Evolutionary conservation across 2,329 filamentous ascomycete species (phyloP).

Genomic region (Pseudocercospora ulei): DNA sequence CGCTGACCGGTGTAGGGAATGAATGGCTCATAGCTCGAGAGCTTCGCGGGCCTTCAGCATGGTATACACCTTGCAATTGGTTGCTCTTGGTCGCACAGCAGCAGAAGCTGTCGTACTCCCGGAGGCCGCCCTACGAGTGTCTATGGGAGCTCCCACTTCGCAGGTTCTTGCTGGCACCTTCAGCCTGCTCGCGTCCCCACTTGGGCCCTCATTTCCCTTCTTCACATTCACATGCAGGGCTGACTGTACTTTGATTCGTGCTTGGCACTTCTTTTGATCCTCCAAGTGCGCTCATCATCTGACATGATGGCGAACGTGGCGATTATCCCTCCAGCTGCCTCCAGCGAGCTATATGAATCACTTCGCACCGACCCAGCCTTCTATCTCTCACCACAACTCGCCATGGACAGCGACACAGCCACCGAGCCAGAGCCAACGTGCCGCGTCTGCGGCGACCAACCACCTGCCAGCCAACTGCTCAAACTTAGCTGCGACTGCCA

Average conservation of each 20-base stretch:
- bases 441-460: constrained; percentile 8
- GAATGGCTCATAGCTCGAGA: constrained; percentile 9
- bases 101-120: not conserved
- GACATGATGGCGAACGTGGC: constrained; percentile 1
- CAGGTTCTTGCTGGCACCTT: constrained; percentile 4
- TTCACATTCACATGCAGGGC: not conserved
- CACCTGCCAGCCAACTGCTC: not conserved
- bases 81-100: constrained; percentile 4
- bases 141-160: constrained; percentile 1
- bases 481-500: constrained; percentile 15
- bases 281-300: constrained; percentile 1
- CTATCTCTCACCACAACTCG: constrained; percentile 6
- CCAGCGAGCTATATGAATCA: constrained; percentile 3
- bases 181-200: not conserved
- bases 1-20: constrained; percentile 1
- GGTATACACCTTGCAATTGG: constrained; percentile 2
- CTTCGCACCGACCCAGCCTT: constrained; percentile 7
- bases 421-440: constrained; percentile 8
- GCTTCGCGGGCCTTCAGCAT: constrained; percentile 2
- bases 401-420: constrained; percentile 3
- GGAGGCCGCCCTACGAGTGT: constrained; percentile 10
- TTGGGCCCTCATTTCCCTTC: not conserved
- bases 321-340: not conserved
- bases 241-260: constrained; percentile 7
- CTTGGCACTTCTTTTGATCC: constrained; percentile 1